A percentile compares a stretch with the other conserved stretches of the same genome.
Evolutionary conservation across 2,329 filamentous ascomycete species (phyloP).

Genomic region (Drechslerella dactyloides): DNA sequence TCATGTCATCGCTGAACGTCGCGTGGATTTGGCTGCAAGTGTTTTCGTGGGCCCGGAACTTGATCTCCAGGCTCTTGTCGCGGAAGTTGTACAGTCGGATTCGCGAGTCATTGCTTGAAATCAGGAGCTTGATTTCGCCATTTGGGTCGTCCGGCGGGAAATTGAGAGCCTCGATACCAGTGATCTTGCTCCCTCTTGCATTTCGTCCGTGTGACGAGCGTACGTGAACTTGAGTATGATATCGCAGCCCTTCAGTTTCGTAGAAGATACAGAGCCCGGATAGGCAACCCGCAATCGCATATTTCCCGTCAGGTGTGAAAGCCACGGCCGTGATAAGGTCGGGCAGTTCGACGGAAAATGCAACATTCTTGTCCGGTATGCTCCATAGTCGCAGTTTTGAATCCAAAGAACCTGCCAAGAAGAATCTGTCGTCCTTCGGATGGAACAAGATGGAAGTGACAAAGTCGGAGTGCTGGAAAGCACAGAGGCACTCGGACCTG

Average conservation of each 20-base stretch:
- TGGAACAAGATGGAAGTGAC: constrained; percentile 96
- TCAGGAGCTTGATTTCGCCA: constrained; percentile 78
- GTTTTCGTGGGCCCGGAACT: constrained; percentile 91
- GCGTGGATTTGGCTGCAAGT: constrained; percentile 88
- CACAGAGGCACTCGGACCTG: constrained; percentile 83
- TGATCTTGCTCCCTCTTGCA: constrained; percentile 96
- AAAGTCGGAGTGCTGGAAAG: constrained; percentile 92
- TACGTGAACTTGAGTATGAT: constrained; percentile 87
- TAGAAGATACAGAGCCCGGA: constrained; percentile 88
- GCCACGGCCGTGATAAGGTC: constrained; percentile 94
- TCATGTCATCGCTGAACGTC: constrained; percentile 82
- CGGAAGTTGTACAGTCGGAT: constrained; percentile 86
- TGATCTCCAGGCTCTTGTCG: constrained; percentile 83
- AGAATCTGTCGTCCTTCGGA: constrained; percentile 93
- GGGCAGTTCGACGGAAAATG: constrained; percentile 75
- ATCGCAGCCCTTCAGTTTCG: constrained; percentile 86
- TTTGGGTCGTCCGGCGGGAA: constrained; percentile 66
- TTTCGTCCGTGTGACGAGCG: constrained; percentile 90
- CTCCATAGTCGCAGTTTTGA: constrained; percentile 90
- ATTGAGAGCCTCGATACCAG: constrained; percentile 79
- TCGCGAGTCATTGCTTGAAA: constrained; percentile 94
- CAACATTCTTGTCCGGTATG: constrained; percentile 93
- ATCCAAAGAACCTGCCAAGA: constrained; percentile 90
- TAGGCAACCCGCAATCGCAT: constrained; percentile 84
- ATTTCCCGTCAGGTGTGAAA: constrained; percentile 90